Evolutionary conservation across 2,329 filamentous ascomycete species (phyloP), one percentile per base, ranked within the genome.

Genomic region (Corynespora cassiicola): DNA sequence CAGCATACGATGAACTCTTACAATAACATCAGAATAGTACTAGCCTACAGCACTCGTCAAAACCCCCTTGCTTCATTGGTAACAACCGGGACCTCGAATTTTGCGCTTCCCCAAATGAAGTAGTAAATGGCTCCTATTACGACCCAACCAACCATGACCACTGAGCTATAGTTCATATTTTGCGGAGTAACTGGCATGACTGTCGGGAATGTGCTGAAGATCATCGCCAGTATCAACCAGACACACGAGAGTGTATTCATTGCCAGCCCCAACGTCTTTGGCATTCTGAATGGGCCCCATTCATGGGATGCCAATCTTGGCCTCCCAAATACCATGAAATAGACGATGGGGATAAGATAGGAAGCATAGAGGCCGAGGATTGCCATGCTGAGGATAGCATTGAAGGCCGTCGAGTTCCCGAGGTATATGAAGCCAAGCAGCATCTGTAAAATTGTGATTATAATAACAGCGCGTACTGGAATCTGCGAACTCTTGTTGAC

Each of bases 141-240:
- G 1, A 68, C 33, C 71, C 71, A 75, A 0, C 66, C 72, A 3
- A 56, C 57, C 48, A 75, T 52, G 0, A 77, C 72, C 0, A 75
- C 71, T 21, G 63, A 63, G 0, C 67, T 66, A 38, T 77, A 77
- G 27, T 77, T 78, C 72, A 78, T 77, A 11, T 67, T 73, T 22
- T 70, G 59, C 0, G 65, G 39, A 1, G 69, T 71, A 0, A 74
- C 69, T 0, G 73, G 75, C 51, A 71, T 58, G 0, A 52, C 38
- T 1, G 61, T 63, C 1, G 74, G 75, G 22, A 78, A 75, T 2
- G 45, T 73, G 47, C 74, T 74, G 25, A 78, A 74, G 1, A 76
- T 42, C 22, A 74, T 68, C 0, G 71, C 71, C 6, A 78, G 42
- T 0, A 65, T 27, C 14, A 76, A 66, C 73, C 75, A 80, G 2